Conservation (phyloP, 768 basidiomycete species). For the Butyriboletus loyo region DNA sequence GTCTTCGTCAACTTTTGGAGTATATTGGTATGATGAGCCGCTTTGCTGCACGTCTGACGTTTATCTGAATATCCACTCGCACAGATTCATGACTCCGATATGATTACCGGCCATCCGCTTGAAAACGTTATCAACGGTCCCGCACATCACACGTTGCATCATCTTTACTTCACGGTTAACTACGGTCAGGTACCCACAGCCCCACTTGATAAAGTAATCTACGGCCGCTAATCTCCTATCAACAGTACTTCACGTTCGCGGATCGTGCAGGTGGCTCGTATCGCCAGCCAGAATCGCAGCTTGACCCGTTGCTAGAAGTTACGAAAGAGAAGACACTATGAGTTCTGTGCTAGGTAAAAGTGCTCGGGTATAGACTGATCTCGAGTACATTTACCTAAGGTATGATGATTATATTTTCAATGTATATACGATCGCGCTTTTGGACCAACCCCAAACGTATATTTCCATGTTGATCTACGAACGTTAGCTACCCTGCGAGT, state of each 20-base stretch:
- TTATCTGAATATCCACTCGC: not conserved
- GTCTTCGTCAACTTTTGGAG: constrained; percentile 92
- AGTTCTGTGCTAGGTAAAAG: not conserved
- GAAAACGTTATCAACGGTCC: constrained; percentile 96
- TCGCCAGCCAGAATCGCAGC: constrained; percentile 75
- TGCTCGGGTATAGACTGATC: constrained; percentile 3
- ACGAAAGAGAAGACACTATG: constrained; percentile 29
- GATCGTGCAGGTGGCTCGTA: constrained; percentile 84
- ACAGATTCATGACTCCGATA: constrained; percentile 98
- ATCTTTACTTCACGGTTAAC: constrained; percentile 95
- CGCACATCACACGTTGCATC: constrained; percentile 95
- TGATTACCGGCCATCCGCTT: constrained; percentile 88
- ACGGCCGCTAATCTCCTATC: constrained; percentile 17
- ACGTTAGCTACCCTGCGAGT: not conserved
- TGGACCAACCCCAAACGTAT: not conserved
- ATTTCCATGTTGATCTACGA: not conserved
- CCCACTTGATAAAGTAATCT: not conserved
- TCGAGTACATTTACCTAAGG: constrained; percentile 24
- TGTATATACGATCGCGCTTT: not conserved
- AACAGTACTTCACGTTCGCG: constrained; percentile 96
- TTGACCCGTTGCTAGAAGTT: constrained; percentile 80
- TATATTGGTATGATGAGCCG: constrained; percentile 63
- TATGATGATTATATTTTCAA: constrained; percentile 6
- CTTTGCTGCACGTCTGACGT: not conserved
- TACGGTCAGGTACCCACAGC: constrained; percentile 76